Conservation (phyloP, 495 filamentous ascomycete species). For the Lepidopterella palustris region DNA sequence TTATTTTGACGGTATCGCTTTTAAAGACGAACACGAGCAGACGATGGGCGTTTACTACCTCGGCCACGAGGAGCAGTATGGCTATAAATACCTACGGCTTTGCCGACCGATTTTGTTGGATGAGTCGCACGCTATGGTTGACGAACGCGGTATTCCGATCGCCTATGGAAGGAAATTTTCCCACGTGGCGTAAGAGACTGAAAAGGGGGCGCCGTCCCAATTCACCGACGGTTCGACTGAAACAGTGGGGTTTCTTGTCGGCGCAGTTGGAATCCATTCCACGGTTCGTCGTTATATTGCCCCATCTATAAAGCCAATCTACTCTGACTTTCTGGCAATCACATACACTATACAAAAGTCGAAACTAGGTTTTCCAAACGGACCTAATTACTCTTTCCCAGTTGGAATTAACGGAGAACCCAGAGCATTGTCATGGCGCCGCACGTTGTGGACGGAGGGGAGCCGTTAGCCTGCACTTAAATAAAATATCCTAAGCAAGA, state of each 20-base stretch:
- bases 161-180: conserved; percentile 42
- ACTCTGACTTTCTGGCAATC: conserved; percentile 3
- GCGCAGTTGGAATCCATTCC: conserved; percentile 22
- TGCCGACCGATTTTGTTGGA: conserved; percentile 43
- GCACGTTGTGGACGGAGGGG: conserved; percentile 41
- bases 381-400: conserved; percentile 37
- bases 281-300: conserved; percentile 18
- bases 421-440: conserved; percentile 44
- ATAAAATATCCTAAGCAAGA: conserved; percentile 32
- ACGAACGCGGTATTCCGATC: conserved; percentile 38
- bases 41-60: conserved; percentile 38
- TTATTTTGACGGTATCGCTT: conserved; percentile 40
- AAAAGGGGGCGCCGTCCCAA: conserved; percentile 36
- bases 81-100: conserved; percentile 43
- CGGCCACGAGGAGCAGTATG: conserved; percentile 39
- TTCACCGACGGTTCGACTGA: conserved; percentile 13
- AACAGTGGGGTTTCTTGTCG: conserved; percentile 12
- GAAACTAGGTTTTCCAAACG: conserved; percentile 9
- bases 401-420: conserved; percentile 40
- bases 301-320: conserved; percentile 11
- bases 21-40: conserved; percentile 36
- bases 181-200: conserved; percentile 35
- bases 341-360: conserved; percentile 12
- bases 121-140: conserved; percentile 32
- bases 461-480: conserved; percentile 43